A percentile compares a stretch with the other conserved stretches of the same genome.
Evolutionary conservation across 164 flowering plant species (phyloP).

Genomic region (Dillenia suffruticosa): DNA sequence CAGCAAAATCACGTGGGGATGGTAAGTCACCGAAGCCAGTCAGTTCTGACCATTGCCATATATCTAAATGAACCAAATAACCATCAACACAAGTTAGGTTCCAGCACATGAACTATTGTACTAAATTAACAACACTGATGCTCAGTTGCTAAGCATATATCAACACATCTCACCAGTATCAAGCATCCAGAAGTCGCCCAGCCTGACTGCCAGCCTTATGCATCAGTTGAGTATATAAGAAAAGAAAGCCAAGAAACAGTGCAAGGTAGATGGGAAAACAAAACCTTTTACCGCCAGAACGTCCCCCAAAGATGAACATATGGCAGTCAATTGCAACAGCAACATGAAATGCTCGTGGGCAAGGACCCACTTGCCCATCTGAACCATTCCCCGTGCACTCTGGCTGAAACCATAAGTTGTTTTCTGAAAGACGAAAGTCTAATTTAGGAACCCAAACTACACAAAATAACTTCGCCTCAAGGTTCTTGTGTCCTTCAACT

Average conservation of each 20-base stretch:
- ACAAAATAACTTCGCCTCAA: no score
- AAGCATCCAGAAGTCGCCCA: constrained; percentile 98
- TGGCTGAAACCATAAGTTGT: constrained; percentile 87
- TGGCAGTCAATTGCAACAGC: constrained; percentile 86
- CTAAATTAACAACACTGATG: neutral
- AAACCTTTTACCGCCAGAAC: constrained; percentile 75
- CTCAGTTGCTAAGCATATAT: neutral
- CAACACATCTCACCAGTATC: constrained; percentile 70
- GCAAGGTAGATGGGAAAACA: neutral
- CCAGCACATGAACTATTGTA: neutral
- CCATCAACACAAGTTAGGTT: neutral
- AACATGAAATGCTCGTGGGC: constrained; percentile 91
- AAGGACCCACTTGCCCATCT: constrained; percentile 82
- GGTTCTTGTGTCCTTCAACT: no score
- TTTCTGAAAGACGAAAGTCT: constrained; percentile 43
- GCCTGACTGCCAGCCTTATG: constrained; percentile 44
- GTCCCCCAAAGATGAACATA: constrained; percentile 97
- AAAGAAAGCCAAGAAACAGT: neutral
- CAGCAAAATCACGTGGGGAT: constrained; percentile 88
- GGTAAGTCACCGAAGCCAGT: constrained; percentile 95
- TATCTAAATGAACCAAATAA: constrained; percentile 43
- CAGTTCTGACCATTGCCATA: constrained; percentile 99
- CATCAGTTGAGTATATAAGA: constrained; percentile 2
- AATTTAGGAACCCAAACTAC: no score
- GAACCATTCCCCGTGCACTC: constrained; percentile 88